phyloP scores from a whole-genome alignment of 441 rosid genomes.

The Croton laevigatus region DNA sequence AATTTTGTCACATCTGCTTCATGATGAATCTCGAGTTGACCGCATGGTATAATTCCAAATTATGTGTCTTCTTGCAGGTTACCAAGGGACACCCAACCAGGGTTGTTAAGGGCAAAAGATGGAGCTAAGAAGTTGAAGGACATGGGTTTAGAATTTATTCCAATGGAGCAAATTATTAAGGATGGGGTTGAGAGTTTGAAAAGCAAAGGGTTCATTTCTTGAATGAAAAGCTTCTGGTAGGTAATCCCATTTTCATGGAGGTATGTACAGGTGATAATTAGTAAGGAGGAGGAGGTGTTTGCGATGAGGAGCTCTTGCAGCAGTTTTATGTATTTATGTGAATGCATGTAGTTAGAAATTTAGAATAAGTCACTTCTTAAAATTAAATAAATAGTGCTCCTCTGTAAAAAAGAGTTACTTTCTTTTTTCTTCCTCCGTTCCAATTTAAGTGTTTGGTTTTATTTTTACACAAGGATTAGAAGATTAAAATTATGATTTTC shows the following conservation, averaged over 20 bases:
- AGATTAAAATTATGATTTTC: no score
- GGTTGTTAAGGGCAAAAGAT: slow-evolving; percentile 61
- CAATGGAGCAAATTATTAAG: slow-evolving; percentile 80
- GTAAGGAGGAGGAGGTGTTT: neutral
- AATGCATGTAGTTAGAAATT: no score
- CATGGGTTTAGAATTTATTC: slow-evolving; percentile 69
- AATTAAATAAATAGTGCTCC: no score
- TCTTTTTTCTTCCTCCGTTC: no score
- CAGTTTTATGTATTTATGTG: no score
- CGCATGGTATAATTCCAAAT: neutral
- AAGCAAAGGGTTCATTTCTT: slow-evolving; percentile 49
- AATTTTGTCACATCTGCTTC: neutral
- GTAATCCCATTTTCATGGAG: neutral
- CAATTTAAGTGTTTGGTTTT: no score
- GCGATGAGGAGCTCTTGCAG: neutral
- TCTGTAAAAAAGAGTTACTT: no score
- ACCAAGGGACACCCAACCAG: slow-evolving; percentile 77
- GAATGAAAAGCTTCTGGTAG: neutral
- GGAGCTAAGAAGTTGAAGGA: slow-evolving; percentile 71
- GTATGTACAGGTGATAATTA: neutral
- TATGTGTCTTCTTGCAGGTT: slow-evolving; percentile 35
- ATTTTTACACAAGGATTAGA: no score
- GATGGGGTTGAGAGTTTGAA: slow-evolving; percentile 75
- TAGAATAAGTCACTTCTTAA: no score
- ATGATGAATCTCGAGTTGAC: neutral